phyloP scores from a whole-genome alignment of 331 rosid genomes.

The Malus hybrid region DNA sequence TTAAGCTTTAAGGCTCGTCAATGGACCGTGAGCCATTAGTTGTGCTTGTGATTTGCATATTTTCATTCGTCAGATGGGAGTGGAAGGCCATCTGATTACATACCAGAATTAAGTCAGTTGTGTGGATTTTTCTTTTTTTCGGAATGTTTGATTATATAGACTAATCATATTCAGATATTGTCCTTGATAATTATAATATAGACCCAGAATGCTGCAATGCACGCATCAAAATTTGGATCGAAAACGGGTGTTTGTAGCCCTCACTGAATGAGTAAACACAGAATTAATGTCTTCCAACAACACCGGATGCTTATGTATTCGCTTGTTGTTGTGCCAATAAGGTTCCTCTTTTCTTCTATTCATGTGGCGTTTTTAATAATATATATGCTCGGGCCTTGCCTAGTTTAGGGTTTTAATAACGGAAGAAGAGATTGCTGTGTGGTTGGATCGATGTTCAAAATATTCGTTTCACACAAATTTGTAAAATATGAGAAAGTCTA shows the following conservation, averaged over 20 bases:
- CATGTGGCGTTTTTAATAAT: neutral
- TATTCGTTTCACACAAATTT: neutral
- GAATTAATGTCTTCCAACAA: neutral
- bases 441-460: neutral
- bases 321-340: neutral
- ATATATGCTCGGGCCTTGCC: neutral
- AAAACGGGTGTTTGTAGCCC: too few relatives aligned
- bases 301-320: neutral
- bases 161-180: neutral
- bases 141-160: too few relatives aligned
- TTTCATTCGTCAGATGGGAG: neutral
- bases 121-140: too few relatives aligned
- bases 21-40: neutral
- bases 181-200: neutral
- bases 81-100: too few relatives aligned
- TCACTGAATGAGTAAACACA: too few relatives aligned
- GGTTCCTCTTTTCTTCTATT: neutral
- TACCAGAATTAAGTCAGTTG: too few relatives aligned
- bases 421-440: neutral
- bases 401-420: neutral
- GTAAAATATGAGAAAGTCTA: neutral
- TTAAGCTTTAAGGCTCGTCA: too few relatives aligned
- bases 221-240: neutral
- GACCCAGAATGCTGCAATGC: neutral
- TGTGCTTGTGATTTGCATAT: neutral